These are phyloP conservation scores for Mycosphaerelloides madeirae DNA, from an alignment of 2,329 filamentous ascomycete species.

Conservation along the genomic window DNA sequence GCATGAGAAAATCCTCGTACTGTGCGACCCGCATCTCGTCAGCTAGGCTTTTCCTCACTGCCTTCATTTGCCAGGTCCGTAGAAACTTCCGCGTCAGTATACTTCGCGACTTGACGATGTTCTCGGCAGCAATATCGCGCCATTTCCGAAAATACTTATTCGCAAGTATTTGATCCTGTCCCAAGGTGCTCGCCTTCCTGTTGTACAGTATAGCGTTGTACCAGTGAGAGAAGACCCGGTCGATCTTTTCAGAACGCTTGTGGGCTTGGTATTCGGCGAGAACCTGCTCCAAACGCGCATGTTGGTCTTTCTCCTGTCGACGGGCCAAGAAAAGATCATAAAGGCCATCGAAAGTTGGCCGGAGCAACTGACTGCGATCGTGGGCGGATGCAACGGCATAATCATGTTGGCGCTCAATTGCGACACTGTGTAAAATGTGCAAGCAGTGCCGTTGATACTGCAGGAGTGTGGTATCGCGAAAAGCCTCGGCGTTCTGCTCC, in stretches of 20 bases:
- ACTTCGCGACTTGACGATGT: conserved; percentile 51
- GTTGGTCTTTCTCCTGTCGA: conserved; percentile 13
- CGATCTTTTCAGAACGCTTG: conserved; percentile 28
- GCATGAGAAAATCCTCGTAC: conserved; percentile 26
- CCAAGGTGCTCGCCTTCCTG: neutral
- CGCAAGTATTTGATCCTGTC: conserved; percentile 48
- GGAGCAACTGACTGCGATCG: conserved; percentile 50
- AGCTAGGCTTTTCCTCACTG: conserved; percentile 22
- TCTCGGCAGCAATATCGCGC: conserved; percentile 60
- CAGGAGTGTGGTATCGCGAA: conserved; percentile 19
- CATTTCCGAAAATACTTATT: conserved; percentile 66
- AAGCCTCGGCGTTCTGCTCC: conserved; percentile 28
- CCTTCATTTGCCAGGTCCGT: conserved; percentile 47
- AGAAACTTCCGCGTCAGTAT: conserved; percentile 54
- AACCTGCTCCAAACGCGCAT: conserved; percentile 8
- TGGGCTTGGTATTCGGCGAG: conserved; percentile 25
- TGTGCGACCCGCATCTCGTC: conserved; percentile 23
- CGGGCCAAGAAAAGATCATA: conserved; percentile 26
- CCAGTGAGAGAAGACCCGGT: conserved; percentile 67
- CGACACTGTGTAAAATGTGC: conserved; percentile 43
- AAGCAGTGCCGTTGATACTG: conserved; percentile 19
- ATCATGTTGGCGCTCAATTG: conserved; percentile 31
- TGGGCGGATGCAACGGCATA: conserved; percentile 43
- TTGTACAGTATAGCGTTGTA: conserved; percentile 50
- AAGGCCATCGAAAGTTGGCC: conserved; percentile 48